Evolutionary conservation across 305 asterid genomes (phyloP), one percentile per base, ranked within the genome.

Genomic region (Fraxinus velutina): DNA sequence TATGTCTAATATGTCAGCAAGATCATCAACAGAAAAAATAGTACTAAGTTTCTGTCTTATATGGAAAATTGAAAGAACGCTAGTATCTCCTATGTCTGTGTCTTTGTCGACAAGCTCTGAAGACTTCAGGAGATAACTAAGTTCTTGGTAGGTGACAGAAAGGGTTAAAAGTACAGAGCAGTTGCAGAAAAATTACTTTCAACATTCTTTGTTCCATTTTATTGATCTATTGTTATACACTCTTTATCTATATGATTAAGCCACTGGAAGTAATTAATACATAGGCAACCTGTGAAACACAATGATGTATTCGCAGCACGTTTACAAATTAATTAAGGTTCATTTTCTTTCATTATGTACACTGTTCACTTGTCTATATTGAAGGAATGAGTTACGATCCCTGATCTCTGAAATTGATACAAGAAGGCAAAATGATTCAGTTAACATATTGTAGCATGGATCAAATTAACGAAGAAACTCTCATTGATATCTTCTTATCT

Each of bases 311-410:
- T 30, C 44, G 19, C 74, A 21, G 57, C 77, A 33, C 52, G 76
- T 76, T 72, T 9, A 6, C 70, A 60, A 8, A 60, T 17, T 17
- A 55, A 17, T 32, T 9, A 17, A 76, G 34, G 34, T 42, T 30
- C 30, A 10, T n/a, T 72, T 76, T 60, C 72, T 37, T 5, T 81
- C 74, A 30, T 77, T 79, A 68, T 82, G 77, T 75, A 66, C 73
- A 21, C 57, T 73, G 73, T 82, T 73, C 77, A 82, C 52, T 82
- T 81, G 47, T 77, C 57, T 24, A 68, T 52, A 42, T 66, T 75
- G 62, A 60, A 15, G 75, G 68, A 33, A 33, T 66, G 60, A 62
- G 30, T 27, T 73, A 37, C 73, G 60, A 30, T 50, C 75, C 21
- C 39, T 39, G 76, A 30, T 70, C 32, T 32, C 71, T 83, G 34